phyloP scores from a whole-genome alignment of 805 yeast genomes.

The Wickerhamiella hasegawae region DNA sequence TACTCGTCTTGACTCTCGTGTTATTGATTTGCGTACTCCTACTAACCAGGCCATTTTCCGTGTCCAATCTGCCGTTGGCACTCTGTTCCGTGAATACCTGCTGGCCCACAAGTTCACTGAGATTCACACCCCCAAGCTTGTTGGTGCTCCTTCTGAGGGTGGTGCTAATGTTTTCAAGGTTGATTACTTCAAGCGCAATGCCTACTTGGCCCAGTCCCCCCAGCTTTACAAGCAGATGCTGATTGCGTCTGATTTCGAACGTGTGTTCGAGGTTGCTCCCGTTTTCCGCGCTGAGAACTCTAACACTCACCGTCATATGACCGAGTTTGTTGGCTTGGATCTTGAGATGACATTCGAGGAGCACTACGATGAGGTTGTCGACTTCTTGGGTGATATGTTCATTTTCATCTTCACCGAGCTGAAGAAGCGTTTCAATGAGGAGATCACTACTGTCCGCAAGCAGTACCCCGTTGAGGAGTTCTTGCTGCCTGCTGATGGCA shows the following conservation, averaged over 20 bases:
- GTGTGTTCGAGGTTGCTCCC: constrained; percentile 91
- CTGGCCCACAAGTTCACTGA: constrained; percentile 56
- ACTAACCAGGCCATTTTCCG: constrained; percentile 96
- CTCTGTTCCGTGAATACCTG: constrained; percentile 79
- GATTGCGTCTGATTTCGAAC: constrained; percentile 95
- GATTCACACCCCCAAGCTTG: constrained; percentile 89
- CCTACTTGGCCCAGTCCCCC: constrained; percentile 94
- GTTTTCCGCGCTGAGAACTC: constrained; percentile 99
- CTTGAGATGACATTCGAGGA: constrained; percentile 97
- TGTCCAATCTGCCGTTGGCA: constrained; percentile 79
- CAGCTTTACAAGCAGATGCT: constrained; percentile 96
- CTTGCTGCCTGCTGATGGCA: constrained; percentile 82
- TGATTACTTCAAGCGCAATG: constrained; percentile 79
- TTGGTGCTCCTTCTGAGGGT: constrained; percentile 95
- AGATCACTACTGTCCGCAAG: constrained; percentile 76
- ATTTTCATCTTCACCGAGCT: constrained; percentile 77
- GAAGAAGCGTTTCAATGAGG: constrained; percentile 60
- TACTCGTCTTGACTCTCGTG: constrained; percentile 88
- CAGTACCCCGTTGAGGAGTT: constrained; percentile 98
- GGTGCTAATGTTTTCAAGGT: constrained; percentile 95
- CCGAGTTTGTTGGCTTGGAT: constrained; percentile 95
- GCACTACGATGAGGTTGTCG: constrained; percentile 85
- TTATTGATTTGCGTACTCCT: constrained; percentile 88
- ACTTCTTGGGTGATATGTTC: constrained; percentile 51
- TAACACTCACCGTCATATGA: constrained; percentile 98